Evolutionary conservation across 192 early-diverging fungal species (phyloP), one percentile per base, ranked within the genome.

Genomic region (Coemansia guatemalensis): DNA sequence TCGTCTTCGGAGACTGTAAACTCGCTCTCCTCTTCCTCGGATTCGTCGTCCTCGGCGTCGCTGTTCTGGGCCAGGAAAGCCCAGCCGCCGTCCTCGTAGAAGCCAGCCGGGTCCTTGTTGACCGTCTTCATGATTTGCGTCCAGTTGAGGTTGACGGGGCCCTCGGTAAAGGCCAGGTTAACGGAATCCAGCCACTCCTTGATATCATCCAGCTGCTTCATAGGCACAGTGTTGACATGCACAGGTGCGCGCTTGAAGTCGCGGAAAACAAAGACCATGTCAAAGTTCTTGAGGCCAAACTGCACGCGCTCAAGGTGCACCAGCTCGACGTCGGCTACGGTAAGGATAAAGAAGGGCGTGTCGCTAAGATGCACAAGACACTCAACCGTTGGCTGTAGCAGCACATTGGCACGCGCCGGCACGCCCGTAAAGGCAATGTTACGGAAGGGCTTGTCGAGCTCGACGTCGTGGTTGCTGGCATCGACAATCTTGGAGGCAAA

Each of bases 261-360:
- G 74, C 95, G 95, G 84, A 93, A 96, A 5, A 97, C 87, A 83
- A 97, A 93, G 8, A 99, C 97, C 84, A 97, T 85, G 86, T 99
- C 97, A 85, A 99, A 99, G 80, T 96, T 96, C 84, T 95, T 94
- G 32, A 97, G 83, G 7, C 93, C 94, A 82, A 97, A 97, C 85
- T 96, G 85, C 53, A 99, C 92, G 66, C 97, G 91, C 84, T 99
- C 97, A 60, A 99, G 84, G 69, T 97, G 94, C 12, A 90, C 96
- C 52, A 95, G 83, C 81, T 98, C 95, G 18, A 99, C 91, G 56
- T 99, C 97, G 11, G 83, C 82, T 11, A 99, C 78, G 1, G 95
- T 94, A 47, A 96, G 84, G 17, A 97, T 88, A 33, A 96, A 75
- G 82, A 93, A 93, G 5, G 97, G 97, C 52, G 91, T 88, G 58